A percentile compares a stretch with the other conserved stretches of the same genome.
These are phyloP conservation scores for Paraphoma sp. DNA, from an alignment of 2,329 filamentous ascomycete species.

Conservation along the genomic window DNA sequence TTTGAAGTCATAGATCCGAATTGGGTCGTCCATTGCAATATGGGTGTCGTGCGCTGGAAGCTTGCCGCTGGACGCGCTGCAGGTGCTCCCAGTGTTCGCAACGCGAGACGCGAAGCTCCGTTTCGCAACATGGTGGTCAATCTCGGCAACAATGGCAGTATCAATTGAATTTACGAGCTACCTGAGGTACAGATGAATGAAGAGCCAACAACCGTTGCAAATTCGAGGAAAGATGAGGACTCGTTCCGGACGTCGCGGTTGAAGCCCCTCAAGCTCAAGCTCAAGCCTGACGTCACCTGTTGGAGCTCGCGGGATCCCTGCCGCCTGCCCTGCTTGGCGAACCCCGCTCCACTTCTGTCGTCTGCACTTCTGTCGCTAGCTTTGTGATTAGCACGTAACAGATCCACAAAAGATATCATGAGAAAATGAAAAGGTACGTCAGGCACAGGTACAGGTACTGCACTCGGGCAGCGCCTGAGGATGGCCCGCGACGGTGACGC, in stretches of 20 bases:
- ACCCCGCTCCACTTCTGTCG: too few species aligned
- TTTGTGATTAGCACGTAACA: too few species aligned
- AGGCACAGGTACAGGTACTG: too few species aligned
- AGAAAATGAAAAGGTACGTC: too few species aligned
- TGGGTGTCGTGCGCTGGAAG: conserved; percentile 25
- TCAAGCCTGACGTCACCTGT: too few species aligned
- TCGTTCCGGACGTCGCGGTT: conserved; percentile 2
- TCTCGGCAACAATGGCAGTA: not conserved
- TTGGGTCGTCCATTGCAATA: conserved; percentile 49
- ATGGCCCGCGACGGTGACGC: too few species aligned
- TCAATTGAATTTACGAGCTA: not conserved
- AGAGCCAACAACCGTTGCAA: not conserved
- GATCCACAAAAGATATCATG: too few species aligned
- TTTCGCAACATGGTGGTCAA: conserved; percentile 51
- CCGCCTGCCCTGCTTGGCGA: too few species aligned
- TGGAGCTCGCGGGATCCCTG: too few species aligned
- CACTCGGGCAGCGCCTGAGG: too few species aligned
- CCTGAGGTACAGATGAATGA: not conserved
- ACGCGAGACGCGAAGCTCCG: conserved; percentile 50
- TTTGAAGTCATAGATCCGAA: conserved; percentile 49
- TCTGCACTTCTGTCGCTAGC: too few species aligned
- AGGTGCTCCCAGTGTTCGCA: conserved; percentile 46
- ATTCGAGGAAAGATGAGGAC: conserved; percentile 4
- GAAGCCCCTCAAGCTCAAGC: not conserved
- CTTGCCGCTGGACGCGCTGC: conserved; percentile 36